Evolutionary conservation across 2,329 filamentous ascomycete genomes (phyloP), one percentile per base, ranked within the genome.

Genomic region (Aspergillus novoparasiticus): DNA sequence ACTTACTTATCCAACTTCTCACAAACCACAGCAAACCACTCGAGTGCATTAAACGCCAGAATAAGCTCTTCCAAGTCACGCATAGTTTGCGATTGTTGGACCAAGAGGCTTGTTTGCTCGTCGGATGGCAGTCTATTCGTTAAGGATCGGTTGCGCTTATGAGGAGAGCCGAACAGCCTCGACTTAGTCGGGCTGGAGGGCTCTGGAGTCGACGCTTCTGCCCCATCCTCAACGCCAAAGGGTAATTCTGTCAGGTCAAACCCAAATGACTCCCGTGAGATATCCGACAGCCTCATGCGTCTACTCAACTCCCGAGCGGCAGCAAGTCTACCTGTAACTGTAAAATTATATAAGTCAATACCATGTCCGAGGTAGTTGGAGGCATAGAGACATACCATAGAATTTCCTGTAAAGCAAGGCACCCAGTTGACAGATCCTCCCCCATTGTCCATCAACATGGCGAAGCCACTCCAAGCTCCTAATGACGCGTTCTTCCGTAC

Each of bases 381-480:
- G 59, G 54, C 41, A 50, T 16, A 39, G 11, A n/a, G 36, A 85
- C 92, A 83, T 86, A 96, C 93, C 85, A 54, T 96, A 84, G 72
- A 97, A 93, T 64, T 89, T 89, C 72, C 91, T 91, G 79, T 97
- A 92, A n/a, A 94, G 85, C 69, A 88, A 85, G 34, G 87, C 86
- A 48, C 92, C 88, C 61, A 88, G 83, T 21, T 82, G 79, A 70
- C 94, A 92, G 26, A 92, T 88, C 62, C 89, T 84, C 19, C 85
- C 82, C 89, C 90, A 94, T 60, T 91, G 85, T 14, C 86, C 89
- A 57, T 90, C 87, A 10, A 94, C 85, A 61, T 92, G 84, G 62
- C 92, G 81, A 75, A 94, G 89, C 94, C 94, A 98, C 73, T 96
- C 91, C 63, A 97, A 80, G 43, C 91, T 89, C 61, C 90, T 86